These are phyloP conservation scores for Picea sitchensis DNA, from an alignment of 75 land plant species.

Conservation along the genomic window DNA sequence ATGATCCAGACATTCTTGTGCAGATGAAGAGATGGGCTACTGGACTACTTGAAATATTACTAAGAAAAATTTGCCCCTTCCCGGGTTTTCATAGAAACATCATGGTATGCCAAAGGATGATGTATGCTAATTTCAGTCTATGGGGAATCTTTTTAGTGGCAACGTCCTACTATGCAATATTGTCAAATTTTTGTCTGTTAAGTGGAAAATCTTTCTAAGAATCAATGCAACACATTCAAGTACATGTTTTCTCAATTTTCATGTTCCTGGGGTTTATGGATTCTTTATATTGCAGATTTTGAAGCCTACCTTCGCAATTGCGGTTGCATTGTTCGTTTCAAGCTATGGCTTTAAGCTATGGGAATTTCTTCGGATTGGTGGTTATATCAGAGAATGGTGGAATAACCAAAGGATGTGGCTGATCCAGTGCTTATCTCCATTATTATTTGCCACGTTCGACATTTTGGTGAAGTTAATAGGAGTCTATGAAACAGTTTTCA, in stretches of 20 bases:
- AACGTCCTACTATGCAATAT: slow-evolving; percentile 14
- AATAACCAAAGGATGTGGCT: too few species aligned
- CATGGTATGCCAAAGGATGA: slow-evolving; percentile 19
- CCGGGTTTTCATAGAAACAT: background rate
- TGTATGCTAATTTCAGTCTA: slow-evolving; percentile 3
- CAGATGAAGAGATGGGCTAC: slow-evolving; percentile 44
- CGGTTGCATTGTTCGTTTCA: background rate
- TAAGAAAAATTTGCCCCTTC: slow-evolving; percentile 15
- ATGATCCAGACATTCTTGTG: slow-evolving; percentile 13
- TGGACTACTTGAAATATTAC: slow-evolving; percentile 28
- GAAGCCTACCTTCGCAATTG: slow-evolving; percentile 10
- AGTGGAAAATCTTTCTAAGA: slow-evolving; percentile 4
- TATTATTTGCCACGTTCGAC: slow-evolving; percentile 19
- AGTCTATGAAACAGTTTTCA: slow-evolving; percentile 25
- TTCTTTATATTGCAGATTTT: slow-evolving; percentile 5
- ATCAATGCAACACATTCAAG: too few species aligned
- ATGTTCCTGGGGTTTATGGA: background rate
- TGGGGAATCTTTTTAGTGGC: slow-evolving; percentile 18
- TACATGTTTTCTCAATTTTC: background rate
- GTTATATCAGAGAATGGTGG: background rate
- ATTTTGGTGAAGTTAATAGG: slow-evolving; percentile 27
- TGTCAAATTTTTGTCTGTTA: slow-evolving; percentile 25
- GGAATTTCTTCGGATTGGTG: slow-evolving; percentile 9
- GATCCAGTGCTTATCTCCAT: background rate
- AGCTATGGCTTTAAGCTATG: too few species aligned